phyloP scores from a whole-genome alignment of 1,139 yeast genomes.

The Yamadazyma siamensis region DNA sequence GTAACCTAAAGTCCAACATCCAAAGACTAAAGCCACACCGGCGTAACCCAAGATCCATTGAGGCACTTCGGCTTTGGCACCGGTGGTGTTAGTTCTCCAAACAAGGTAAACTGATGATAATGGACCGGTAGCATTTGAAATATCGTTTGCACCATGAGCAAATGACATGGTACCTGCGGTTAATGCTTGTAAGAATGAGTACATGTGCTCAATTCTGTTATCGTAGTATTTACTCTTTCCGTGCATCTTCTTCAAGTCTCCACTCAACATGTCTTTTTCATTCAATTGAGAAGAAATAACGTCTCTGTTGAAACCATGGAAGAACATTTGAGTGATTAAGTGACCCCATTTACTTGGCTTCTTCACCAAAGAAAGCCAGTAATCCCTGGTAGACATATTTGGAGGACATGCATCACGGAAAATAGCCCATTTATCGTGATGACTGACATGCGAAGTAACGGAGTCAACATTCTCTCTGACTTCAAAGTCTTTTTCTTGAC shows the following conservation, averaged over 20 bases:
- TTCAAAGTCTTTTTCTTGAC: constrained; percentile 9
- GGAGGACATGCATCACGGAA: constrained; percentile 13
- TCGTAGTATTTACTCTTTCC: constrained; percentile 62
- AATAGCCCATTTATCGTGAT: constrained; percentile 7
- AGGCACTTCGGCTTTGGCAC: constrained; percentile 58
- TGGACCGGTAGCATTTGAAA: constrained; percentile 79
- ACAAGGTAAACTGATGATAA: constrained; percentile 61
- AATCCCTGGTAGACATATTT: constrained; percentile 31
- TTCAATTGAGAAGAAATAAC: constrained; percentile 50
- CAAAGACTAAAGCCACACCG: constrained; percentile 65
- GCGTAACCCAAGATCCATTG: constrained; percentile 70
- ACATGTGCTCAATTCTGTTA: constrained; percentile 67
- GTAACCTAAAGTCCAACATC: constrained; percentile 73
- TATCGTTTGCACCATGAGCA: constrained; percentile 82
- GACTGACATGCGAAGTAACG: constrained; percentile 4
- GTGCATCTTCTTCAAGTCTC: constrained; percentile 51
- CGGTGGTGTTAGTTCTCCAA: constrained; percentile 53
- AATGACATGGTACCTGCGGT: constrained; percentile 81
- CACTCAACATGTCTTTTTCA: constrained; percentile 29
- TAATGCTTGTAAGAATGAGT: constrained; percentile 66
- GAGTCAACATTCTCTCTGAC: constrained; percentile 8
- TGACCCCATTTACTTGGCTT: constrained; percentile 55
- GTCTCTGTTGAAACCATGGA: constrained; percentile 66
- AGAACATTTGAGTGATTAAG: constrained; percentile 44
- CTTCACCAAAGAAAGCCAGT: constrained; percentile 42